Conservation (phyloP, 2,329 filamentous ascomycete genomes). For the Fusarium chuoi region DNA sequence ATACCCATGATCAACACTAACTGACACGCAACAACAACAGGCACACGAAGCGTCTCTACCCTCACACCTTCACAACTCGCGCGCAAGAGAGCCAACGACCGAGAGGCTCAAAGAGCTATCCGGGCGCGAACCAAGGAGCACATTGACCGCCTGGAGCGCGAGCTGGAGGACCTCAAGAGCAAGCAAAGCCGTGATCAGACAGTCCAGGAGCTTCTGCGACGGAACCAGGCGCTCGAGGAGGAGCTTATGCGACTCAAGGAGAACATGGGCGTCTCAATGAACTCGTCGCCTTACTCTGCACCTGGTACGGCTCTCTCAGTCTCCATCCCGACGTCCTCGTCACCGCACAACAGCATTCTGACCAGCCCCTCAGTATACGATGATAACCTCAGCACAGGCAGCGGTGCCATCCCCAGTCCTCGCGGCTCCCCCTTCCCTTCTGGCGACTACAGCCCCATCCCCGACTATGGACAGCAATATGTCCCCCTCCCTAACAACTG, state of each 20-base stretch:
- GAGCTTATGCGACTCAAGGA: conserved; percentile 60
- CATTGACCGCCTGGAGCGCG: conserved; percentile 80
- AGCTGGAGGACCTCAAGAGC: conserved; percentile 76
- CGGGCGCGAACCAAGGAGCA: conserved; percentile 86
- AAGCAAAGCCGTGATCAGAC: conserved; percentile 60
- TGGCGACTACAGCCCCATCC: conserved; percentile 56
- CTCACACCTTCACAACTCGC: conserved; percentile 89
- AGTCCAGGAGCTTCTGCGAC: conserved; percentile 62
- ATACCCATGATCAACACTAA: conserved; percentile 11
- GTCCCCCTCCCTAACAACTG: conserved; percentile 54
- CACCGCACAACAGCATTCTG: conserved; percentile 17
- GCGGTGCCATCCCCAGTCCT: conserved; percentile 55
- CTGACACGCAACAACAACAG: conserved; percentile 45
- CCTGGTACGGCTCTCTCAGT: conserved; percentile 48
- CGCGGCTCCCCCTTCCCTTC: conserved; percentile 58
- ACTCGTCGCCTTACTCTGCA: conserved; percentile 54
- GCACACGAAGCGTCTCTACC: conserved; percentile 83
- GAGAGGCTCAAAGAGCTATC: conserved; percentile 89
- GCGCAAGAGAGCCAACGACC: conserved; percentile 90
- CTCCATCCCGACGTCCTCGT: not conserved
- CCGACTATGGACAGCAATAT: conserved; percentile 55
- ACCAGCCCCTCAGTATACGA: conserved; percentile 51
- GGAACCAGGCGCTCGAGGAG: conserved; percentile 65
- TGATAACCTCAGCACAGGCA: conserved; percentile 53
- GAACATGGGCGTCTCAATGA: conserved; percentile 55